These are phyloP conservation scores for Pseudogymnoascus sp. DNA, from an alignment of 2,329 filamentous ascomycete species.

Conservation along the genomic window DNA sequence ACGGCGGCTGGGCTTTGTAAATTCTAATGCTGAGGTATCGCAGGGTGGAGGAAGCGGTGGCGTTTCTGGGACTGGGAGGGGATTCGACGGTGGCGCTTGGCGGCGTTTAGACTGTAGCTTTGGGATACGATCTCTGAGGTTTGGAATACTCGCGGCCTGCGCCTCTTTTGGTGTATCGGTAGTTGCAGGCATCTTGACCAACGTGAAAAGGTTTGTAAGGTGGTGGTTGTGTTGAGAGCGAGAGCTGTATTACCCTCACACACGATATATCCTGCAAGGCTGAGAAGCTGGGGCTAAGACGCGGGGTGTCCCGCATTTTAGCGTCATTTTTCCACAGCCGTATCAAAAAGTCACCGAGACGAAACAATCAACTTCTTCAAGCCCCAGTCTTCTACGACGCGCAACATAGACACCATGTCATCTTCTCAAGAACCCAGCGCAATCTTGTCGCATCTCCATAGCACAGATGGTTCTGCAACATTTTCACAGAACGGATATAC, in stretches of 20 bases:
- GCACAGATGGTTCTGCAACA: conserved; percentile 71
- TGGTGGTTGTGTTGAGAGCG: conserved; percentile 13
- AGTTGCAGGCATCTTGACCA: conserved; percentile 22
- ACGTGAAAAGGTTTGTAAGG: background rate
- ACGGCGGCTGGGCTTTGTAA: conserved; percentile 61
- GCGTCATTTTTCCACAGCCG: conserved; percentile 7
- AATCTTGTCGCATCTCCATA: conserved; percentile 51
- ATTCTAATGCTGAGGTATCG: conserved; percentile 50
- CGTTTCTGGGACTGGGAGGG: conserved; percentile 63
- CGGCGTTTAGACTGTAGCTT: conserved; percentile 59
- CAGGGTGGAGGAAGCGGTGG: conserved; percentile 64
- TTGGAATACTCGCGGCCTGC: conserved; percentile 31
- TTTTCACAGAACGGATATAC: conserved; percentile 71
- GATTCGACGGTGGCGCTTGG: conserved; percentile 43
- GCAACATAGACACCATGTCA: conserved; percentile 33
- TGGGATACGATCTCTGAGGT: conserved; percentile 52
- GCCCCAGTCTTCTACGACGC: background rate
- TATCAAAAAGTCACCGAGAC: conserved; percentile 7
- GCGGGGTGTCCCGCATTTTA: conserved; percentile 12
- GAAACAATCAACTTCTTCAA: conserved; percentile 2
- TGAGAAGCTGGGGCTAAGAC: conserved; percentile 6
- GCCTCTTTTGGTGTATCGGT: conserved; percentile 13
- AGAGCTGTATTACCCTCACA: background rate
- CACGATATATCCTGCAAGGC: conserved; percentile 4
- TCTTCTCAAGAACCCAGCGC: conserved; percentile 38